These are phyloP conservation scores for Verticillium klebahnii DNA, from an alignment of 2,329 filamentous ascomycete species.

Conservation along the genomic window DNA sequence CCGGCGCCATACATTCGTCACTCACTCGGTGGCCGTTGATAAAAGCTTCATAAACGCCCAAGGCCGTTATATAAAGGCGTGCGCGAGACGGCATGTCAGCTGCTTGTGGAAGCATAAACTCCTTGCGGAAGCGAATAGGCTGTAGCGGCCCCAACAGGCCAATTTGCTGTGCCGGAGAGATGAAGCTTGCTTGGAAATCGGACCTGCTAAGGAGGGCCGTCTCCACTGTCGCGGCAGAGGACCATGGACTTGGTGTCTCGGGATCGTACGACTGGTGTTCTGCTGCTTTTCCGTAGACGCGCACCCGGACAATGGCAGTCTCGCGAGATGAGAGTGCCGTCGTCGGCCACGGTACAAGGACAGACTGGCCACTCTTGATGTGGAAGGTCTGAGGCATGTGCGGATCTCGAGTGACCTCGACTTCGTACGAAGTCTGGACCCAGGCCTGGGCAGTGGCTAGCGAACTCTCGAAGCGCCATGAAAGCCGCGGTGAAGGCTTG, in stretches of 20 bases:
- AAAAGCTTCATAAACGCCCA: slow-evolving; percentile 38
- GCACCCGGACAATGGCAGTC: slow-evolving; percentile 4
- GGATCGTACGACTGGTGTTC: slow-evolving; percentile 29
- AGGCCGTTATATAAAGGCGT: slow-evolving; percentile 39
- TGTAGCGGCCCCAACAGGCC: slow-evolving; percentile 30
- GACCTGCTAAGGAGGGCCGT: slow-evolving; percentile 2
- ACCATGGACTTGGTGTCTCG: slow-evolving; percentile 37
- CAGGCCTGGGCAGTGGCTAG: slow-evolving; percentile 2
- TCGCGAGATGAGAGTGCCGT: slow-evolving; percentile 4
- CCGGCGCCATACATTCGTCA: slow-evolving; percentile 38
- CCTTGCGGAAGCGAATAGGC: slow-evolving; percentile 28
- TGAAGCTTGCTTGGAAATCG: background rate
- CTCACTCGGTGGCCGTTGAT: slow-evolving; percentile 40
- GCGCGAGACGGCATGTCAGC: slow-evolving; percentile 34
- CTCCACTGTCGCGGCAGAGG: slow-evolving; percentile 27
- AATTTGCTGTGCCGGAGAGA: slow-evolving; percentile 23
- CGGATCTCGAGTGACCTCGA: background rate
- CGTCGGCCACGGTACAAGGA: slow-evolving; percentile 7
- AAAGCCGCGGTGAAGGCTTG: slow-evolving; percentile 5
- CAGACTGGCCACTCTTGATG: background rate
- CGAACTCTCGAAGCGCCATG: slow-evolving; percentile 5
- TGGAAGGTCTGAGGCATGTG: background rate
- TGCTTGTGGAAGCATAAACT: slow-evolving; percentile 34
- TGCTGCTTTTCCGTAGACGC: background rate
- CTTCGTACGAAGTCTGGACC: slow-evolving; percentile 4